These are phyloP conservation scores for Picea glauca DNA, from an alignment of 75 land plant genomes.

Conservation along the genomic window DNA sequence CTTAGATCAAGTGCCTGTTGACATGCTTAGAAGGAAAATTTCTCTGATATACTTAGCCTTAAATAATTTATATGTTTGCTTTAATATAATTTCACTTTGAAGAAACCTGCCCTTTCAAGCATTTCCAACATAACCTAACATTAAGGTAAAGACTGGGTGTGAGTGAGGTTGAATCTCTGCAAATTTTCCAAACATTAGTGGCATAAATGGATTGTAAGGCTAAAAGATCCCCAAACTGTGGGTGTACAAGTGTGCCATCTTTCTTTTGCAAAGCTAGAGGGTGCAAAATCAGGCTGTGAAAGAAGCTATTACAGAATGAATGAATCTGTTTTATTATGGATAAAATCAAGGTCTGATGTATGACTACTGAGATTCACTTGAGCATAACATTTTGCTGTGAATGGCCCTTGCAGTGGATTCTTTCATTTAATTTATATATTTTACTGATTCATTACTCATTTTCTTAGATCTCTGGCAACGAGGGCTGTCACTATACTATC, in stretches of 20 bases:
- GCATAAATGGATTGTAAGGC: background rate
- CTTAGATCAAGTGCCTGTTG: background rate
- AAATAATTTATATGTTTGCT: background rate
- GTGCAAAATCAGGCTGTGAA: too few species aligned
- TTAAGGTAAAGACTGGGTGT: background rate
- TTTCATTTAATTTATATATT: background rate
- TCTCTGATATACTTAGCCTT: background rate
- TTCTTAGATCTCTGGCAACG: conserved; percentile 92
- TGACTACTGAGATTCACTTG: background rate
- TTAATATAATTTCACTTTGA: background rate
- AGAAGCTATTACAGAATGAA: too few species aligned
- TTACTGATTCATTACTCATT: conserved; percentile 5
- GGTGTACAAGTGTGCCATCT: too few species aligned
- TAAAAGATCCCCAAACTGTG: background rate
- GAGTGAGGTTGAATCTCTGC: background rate
- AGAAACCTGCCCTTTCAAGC: background rate
- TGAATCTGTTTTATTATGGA: too few species aligned
- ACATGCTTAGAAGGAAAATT: background rate
- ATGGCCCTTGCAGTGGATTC: background rate
- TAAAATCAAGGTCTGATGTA: background rate
- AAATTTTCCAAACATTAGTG: background rate
- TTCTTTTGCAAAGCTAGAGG: too few species aligned
- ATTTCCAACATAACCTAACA: background rate
- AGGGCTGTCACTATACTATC: conserved; percentile 82
- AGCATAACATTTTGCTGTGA: background rate